Percentiles rank a stretch among this genome's conserved stretches.
These are phyloP conservation scores for Recurvomyces mirabilis DNA, from an alignment of 495 filamentous ascomycete genomes.

Conservation along the genomic window DNA sequence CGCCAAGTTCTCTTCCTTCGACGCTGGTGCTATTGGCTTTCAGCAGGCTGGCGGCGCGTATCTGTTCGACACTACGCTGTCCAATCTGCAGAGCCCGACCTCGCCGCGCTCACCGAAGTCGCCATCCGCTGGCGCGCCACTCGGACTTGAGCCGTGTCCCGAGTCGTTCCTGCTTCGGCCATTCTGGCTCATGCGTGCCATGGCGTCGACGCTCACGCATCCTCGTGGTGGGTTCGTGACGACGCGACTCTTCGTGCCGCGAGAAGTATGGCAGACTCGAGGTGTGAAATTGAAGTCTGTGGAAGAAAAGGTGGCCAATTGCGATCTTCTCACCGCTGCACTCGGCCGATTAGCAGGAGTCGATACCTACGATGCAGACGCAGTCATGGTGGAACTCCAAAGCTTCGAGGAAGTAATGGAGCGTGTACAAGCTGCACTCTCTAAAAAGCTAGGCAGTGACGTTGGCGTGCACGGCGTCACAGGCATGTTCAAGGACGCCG, in stretches of 20 bases:
- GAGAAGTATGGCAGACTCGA: constrained; percentile 88
- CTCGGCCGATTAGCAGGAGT: constrained; percentile 57
- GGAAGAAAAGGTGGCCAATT: constrained; percentile 91
- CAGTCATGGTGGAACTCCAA: constrained; percentile 91
- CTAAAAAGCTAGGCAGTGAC: constrained; percentile 79
- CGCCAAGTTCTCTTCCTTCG: constrained; percentile 43
- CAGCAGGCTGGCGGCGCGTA: constrained; percentile 54
- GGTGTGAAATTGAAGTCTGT: constrained; percentile 81
- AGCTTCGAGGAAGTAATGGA: constrained; percentile 79
- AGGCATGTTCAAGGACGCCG: constrained; percentile 55
- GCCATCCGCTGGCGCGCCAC: constrained; percentile 42
- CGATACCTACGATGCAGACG: constrained; percentile 79
- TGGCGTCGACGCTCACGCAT: constrained; percentile 87
- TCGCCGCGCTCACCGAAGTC: constrained; percentile 49
- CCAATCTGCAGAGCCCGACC: constrained; percentile 43
- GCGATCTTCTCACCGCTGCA: constrained; percentile 83
- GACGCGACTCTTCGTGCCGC: constrained; percentile 77
- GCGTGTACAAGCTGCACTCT: constrained; percentile 61
- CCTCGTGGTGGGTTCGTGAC: constrained; percentile 86
- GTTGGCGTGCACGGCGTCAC: constrained; percentile 67
- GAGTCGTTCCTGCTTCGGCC: constrained; percentile 74
- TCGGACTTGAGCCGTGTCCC: constrained; percentile 83
- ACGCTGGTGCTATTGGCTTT: constrained; percentile 42
- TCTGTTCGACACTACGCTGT: constrained; percentile 73
- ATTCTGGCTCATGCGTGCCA: constrained; percentile 89